Percentiles rank a stretch among this genome's conserved stretches.
These are phyloP conservation scores for Licmophora abbreviata DNA, from an alignment of 108 stramenopile species.

Conservation along the genomic window DNA sequence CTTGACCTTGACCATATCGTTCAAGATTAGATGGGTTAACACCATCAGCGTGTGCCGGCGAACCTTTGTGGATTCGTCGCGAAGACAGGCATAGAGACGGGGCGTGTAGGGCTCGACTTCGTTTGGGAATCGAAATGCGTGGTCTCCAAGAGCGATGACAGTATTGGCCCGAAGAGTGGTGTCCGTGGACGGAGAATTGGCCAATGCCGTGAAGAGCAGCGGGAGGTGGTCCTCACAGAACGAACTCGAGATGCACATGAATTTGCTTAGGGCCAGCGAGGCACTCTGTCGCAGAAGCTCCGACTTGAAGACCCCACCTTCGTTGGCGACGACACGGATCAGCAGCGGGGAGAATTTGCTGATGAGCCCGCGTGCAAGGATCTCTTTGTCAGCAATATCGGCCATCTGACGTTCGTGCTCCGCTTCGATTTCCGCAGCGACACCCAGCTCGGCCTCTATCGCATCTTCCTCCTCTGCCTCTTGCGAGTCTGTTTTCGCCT, in stretches of 20 bases:
- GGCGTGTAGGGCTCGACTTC: conserved; percentile 96
- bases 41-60: conserved; percentile 93
- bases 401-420: conserved; percentile 72
- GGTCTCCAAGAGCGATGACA: conserved; percentile 93
- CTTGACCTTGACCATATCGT: conserved; percentile 99
- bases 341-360: conserved; percentile 80
- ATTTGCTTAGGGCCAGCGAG: conserved; percentile 86
- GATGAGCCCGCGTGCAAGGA: conserved; percentile 81
- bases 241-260: conserved; percentile 85
- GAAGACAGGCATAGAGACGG: conserved; percentile 87
- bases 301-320: conserved; percentile 47
- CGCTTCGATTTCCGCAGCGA: conserved; percentile 76
- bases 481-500: conserved; percentile 23
- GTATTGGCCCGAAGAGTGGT: conserved; percentile 87
- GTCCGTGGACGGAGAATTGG: conserved; percentile 62
- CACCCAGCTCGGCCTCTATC: conserved; percentile 82
- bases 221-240: conserved; percentile 91
- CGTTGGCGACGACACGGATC: conserved; percentile 80
- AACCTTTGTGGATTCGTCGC: conserved; percentile 84
- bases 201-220: conserved; percentile 87
- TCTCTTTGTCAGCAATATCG: conserved; percentile 88
- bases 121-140: conserved; percentile 97
- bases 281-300: conserved; percentile 72
- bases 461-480: conserved; percentile 44
- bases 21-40: conserved; percentile 93